Base-by-base conservation (phyloP, 202 grass and related monocot genomes). In the Setaria italica region DNA sequence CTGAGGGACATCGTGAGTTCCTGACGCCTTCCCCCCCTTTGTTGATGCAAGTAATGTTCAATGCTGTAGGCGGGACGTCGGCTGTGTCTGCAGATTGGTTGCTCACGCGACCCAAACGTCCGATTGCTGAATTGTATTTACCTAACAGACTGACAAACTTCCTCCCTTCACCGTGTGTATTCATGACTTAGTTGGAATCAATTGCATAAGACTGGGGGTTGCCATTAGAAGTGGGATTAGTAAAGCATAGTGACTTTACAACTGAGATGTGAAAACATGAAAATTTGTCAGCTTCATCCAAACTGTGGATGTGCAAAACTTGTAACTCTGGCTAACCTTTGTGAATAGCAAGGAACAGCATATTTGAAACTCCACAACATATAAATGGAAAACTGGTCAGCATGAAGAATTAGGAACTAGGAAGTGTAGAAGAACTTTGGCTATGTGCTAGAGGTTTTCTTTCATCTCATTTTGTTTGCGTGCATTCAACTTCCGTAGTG, bases 1-100 rank as follows among this genome's bases (percentile, higher is more conserved):
- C 45, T 91, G 66, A 42, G 17, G 77, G 92, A 85, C 57, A 92
- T 96, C 9, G 97, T 99, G 65, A 93, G 90, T 62, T 83, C 12
- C 62, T 55, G 2, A 39, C 59, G 30, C 7, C 56, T 49, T 59
- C 20, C 42, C 35, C 46, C 43, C 46, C 17, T 59, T 53, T 13
- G 6, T 82, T 25, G 19, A 63, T 62, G 69, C 62, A 45, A 47
- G 20, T 80, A 60, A 42, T 90, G 60, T 66, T 86, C 50, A 16
- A 34, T 82, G 5, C 41, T 41, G 63, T 53, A 62, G 48, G 4
- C 1, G 7, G 15, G 34, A 45, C 47, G 37, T 56, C 21, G 9
- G 1, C 12, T 9, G 17, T 43, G 5, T 73, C 17, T 43, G 42
- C 13, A 58, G 21, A 50, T 60, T 81, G 62, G 14, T 56, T 82